Evolutionary conservation across 1,139 yeast species (phyloP), one percentile per base, ranked within the genome.

Genomic region (Pichia sp.): DNA sequence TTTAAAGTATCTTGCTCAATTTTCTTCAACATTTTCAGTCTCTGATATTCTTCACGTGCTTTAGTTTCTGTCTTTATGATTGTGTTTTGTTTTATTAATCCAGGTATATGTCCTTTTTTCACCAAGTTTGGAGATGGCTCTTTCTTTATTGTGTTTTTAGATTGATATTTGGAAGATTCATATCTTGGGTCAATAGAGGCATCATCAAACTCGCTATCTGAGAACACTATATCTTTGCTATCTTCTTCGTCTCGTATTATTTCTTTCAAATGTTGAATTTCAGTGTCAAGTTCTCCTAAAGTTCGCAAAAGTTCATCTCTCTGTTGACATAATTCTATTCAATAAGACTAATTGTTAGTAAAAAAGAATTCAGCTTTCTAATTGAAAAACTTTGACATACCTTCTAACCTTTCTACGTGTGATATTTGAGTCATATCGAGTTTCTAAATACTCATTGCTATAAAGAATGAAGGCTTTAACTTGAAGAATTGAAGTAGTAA

Each of bases 171-270:
- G 3, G 34, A 12, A 31, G 8, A 1, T n/a, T 41, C 43, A 32
- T 41, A 44, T 17, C 47, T 15, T 7, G 45, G 47, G 35, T 44
- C 47, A 50, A 91, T 86, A 59, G 85, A 86, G 54, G 86, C 96
- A 62, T 91, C 97, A 62, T 91, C 98, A 61, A 91, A 93, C 1
- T 44, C 47, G 19, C 34, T 34, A 26, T 44, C 47, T 15, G 47
- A 44, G 3, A 40, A 39, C 12, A 44, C 39, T 9, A 44, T 30
- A 17, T 21, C 12, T 15, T 39, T 44, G 12, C 26, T 22, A 1
- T 31, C 31, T 9, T 20, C 3, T 19, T 41, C 43, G 28, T 41
- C 43, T 5, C 9, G 8, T 10, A 41, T 20, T 4, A 35, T 18
- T 14, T 12, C 18, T 9, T 41, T 35, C 14, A 44, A 12, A 5